A percentile compares a stretch with the other conserved stretches of the same genome.
These are phyloP conservation scores for Neurospora sp. DNA, from an alignment of 495 filamentous ascomycete genomes.

Conservation along the genomic window DNA sequence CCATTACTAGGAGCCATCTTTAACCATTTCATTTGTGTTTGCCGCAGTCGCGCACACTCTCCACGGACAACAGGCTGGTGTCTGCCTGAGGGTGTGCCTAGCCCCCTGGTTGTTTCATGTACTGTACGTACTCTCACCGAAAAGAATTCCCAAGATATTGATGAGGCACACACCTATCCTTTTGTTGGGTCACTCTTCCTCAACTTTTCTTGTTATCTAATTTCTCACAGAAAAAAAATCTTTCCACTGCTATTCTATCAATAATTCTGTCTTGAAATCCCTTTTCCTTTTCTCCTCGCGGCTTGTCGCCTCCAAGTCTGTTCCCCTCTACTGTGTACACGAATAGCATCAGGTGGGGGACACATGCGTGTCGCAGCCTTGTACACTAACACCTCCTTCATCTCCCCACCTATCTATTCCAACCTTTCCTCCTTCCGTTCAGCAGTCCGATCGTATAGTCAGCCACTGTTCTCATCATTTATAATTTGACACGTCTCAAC, in stretches of 20 bases:
- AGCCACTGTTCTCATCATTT: background rate
- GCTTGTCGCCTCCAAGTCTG: background rate
- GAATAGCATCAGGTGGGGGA: background rate
- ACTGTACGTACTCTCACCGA: background rate
- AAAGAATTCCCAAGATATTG: background rate
- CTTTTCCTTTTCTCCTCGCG: background rate
- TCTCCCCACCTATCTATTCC: background rate
- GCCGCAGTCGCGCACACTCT: background rate
- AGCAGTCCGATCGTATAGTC: background rate
- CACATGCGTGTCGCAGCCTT: slow-evolving; percentile 4
- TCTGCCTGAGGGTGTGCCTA: background rate
- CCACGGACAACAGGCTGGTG: background rate
- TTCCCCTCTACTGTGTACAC: background rate
- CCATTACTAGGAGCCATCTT: background rate
- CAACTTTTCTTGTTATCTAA: background rate
- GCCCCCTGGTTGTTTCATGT: background rate
- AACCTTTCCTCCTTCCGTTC: background rate
- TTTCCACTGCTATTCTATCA: background rate
- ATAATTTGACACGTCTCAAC: background rate
- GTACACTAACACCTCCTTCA: background rate
- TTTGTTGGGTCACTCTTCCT: background rate
- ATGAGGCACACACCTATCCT: background rate
- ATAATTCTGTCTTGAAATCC: background rate
- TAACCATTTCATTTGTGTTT: background rate
- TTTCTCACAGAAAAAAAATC: background rate